Evolutionary conservation across 345 rosid species (phyloP).

Genomic region (Melaleuca alternifolia): DNA sequence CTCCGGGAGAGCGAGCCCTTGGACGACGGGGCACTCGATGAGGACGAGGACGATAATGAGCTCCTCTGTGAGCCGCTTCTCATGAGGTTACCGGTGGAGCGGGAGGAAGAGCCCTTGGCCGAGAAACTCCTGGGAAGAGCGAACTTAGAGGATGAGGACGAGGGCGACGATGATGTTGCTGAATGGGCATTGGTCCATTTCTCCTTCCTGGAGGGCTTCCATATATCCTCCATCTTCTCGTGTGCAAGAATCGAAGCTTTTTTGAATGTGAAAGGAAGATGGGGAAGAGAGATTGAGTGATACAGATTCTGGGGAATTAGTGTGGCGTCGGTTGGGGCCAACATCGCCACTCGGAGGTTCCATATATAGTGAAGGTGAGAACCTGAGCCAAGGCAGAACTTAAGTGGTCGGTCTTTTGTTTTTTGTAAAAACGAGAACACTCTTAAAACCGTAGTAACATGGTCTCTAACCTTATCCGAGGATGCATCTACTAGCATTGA

Average conservation of each 20-base stretch:
- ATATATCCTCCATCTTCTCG: background rate
- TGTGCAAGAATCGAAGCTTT: background rate
- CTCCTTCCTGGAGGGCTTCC: slow-evolving; percentile 5
- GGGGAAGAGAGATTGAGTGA: background rate
- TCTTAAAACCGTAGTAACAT: background rate
- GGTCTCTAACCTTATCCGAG: background rate
- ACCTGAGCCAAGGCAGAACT: background rate
- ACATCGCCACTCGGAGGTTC: background rate
- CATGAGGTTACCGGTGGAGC: background rate
- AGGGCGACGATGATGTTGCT: background rate
- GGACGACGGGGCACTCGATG: background rate
- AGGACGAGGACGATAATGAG: background rate
- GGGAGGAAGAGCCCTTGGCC: background rate
- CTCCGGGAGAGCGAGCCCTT: slow-evolving; percentile 7
- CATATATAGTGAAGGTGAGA: background rate
- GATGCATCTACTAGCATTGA: background rate
- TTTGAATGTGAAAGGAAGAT: background rate
- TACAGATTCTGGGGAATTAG: background rate
- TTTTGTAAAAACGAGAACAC: background rate
- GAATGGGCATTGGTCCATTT: background rate
- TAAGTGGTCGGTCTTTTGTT: background rate
- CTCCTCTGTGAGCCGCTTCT: slow-evolving; percentile 1
- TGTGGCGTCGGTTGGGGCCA: background rate
- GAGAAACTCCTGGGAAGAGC: slow-evolving; percentile 9
- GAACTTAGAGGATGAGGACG: background rate